A percentile compares a stretch with the other conserved stretches of the same genome.
Conservation (phyloP, 192 early-diverging fungal genomes). For the Podila clonocystis region DNA sequence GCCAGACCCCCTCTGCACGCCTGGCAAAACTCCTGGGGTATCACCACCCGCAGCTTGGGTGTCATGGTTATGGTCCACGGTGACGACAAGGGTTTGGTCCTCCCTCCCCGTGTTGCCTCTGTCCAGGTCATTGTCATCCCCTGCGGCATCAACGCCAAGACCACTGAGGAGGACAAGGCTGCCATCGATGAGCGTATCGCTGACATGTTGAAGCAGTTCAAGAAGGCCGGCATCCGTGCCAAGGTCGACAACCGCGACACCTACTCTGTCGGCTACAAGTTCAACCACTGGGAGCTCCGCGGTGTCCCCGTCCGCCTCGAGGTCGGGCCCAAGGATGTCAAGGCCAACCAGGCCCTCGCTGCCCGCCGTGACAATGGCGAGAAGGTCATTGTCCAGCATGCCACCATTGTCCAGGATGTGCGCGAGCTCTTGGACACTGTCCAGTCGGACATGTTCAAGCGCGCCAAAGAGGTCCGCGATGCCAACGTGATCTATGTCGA, state of each 20-base stretch:
- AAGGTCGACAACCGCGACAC: constrained; percentile 83
- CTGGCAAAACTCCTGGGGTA: constrained; percentile 99
- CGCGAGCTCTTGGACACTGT: constrained; percentile 75
- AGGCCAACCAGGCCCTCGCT: constrained; percentile 77
- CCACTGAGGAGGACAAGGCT: constrained; percentile 76
- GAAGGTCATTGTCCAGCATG: constrained; percentile 69
- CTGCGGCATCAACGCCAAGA: constrained; percentile 91
- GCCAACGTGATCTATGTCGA: constrained; percentile 79
- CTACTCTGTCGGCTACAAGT: constrained; percentile 97
- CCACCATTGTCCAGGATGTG: constrained; percentile 67
- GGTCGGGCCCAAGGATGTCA: constrained; percentile 95
- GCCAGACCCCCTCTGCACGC: constrained; percentile 80
- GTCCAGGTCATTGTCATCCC: constrained; percentile 95
- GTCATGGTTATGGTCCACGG: constrained; percentile 99
- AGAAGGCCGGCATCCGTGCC: constrained; percentile 77
- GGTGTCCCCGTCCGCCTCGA: constrained; percentile 98
- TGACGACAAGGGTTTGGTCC: constrained; percentile 97
- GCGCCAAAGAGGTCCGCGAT: constrained; percentile 83
- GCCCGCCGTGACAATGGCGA: constrained; percentile 87
- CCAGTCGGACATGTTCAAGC: constrained; percentile 90
- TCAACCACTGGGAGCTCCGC: constrained; percentile 99
- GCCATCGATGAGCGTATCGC: constrained; percentile 74
- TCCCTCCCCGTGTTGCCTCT: constrained; percentile 93
- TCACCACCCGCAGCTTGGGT: constrained; percentile 97
- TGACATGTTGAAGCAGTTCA: constrained; percentile 73